These are phyloP conservation scores for Angomonas desouzai DNA, from an alignment of 208 protist species.

Conservation along the genomic window DNA sequence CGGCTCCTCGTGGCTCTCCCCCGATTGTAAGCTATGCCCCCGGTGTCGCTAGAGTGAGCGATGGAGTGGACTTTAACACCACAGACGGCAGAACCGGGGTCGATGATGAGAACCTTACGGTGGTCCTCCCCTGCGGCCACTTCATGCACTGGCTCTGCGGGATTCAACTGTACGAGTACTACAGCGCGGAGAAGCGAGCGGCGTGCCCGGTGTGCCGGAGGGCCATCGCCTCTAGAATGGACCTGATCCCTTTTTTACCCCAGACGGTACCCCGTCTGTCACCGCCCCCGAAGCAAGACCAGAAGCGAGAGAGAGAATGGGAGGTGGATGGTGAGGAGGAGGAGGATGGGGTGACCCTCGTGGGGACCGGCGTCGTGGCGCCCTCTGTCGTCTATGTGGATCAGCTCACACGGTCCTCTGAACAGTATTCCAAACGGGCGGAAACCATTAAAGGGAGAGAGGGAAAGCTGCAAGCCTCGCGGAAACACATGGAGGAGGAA, in stretches of 20 bases:
- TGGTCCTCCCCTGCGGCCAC: conserved; percentile 63
- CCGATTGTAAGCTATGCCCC: neutral
- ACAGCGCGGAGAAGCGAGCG: conserved; percentile 10
- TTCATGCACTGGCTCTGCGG: conserved; percentile 70
- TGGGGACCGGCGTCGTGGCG: conserved; percentile 36
- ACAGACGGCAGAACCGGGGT: neutral
- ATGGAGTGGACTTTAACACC: neutral
- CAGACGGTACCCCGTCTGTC: neutral
- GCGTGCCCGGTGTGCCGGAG: conserved; percentile 74
- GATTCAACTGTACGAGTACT: conserved; percentile 65
- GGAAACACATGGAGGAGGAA: conserved; percentile 59
- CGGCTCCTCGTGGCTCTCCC: no score
- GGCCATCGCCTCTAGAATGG: conserved; percentile 15
- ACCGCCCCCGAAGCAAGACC: neutral
- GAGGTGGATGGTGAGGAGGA: conserved; percentile 1
- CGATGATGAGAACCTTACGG: conserved; percentile 19
- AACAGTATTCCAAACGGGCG: conserved; percentile 28
- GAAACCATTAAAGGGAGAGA: conserved; percentile 35
- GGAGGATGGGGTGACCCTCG: conserved; percentile 33
- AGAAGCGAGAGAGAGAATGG: neutral
- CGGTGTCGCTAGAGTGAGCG: neutral
- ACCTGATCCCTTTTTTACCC: conserved; percentile 48
- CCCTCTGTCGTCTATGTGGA: conserved; percentile 46
- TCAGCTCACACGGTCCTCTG: conserved; percentile 29
- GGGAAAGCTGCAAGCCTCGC: conserved; percentile 27